Evolutionary conservation across 108 stramenopile species (phyloP), one percentile per base, ranked within the genome.

Genomic region (Ochromonas danica): DNA sequence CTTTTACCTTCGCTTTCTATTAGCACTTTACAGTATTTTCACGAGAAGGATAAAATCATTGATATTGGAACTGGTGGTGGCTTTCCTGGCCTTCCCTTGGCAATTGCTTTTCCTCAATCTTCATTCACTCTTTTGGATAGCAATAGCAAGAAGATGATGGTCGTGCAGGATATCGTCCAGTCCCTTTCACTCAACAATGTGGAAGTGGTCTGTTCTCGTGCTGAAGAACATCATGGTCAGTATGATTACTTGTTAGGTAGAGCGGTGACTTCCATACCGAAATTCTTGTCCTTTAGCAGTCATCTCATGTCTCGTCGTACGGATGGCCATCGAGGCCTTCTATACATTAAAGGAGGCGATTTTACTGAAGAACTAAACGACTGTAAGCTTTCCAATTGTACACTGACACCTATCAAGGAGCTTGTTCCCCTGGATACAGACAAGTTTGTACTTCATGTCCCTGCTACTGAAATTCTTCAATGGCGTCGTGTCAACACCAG

Each of bases 21-120:
- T 30, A 39, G 90, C 17, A 63, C 78, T 3, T 35, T 87, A 17
- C 36, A 79, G 79, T 43, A 40, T 61, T 85, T 28, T 81, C 82
- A 14, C 25, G 70, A 14, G 72, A 71, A 6, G 67, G 36, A 30
- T 25, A 67, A 30, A 82, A 71, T 86, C 17, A 41, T 85, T 82
- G 86, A 86, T 71, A 81, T 85, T 30, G 86, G 86, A 28, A 82
- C 83, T 17, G 90, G 87, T 10, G 92, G 93, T n/a, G 94, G 94
- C 14, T 93, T 95, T 85, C 94, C 94, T 22, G 94, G 94, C 25
- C 78, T 95, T 2, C 94, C 94, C 0, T 74, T 95, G 45, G 93
- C 94, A 41, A 89, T 95, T 79, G 80, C 86, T 39, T 81, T 84
- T 62, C 93, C 94, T 25, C 57, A 89, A 10, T 28, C 79, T 36